Evolutionary conservation across 1,284 basidiomycete genomes (phyloP).

Genomic region (Taiwanofungus camphoratus): DNA sequence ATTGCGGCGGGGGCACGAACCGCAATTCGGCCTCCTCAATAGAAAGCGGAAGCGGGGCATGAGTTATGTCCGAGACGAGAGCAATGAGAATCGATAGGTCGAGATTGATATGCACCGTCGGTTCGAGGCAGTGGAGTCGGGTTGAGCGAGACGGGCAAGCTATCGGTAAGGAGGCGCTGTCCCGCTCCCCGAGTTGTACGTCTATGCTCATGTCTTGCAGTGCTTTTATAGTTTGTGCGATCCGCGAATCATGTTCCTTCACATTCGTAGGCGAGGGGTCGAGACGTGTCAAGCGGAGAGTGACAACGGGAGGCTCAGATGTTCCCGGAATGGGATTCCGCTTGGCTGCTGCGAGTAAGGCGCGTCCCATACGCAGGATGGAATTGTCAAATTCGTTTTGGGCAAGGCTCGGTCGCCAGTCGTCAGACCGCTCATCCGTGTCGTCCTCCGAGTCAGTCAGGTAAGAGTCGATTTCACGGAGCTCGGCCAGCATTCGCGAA

Average conservation of each 20-base stretch:
- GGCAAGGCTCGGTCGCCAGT: constrained; percentile 32
- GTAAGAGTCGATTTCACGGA: constrained; percentile 79
- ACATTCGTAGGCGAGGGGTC: constrained; percentile 39
- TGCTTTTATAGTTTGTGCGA: constrained; percentile 50
- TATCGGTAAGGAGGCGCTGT: constrained; percentile 21
- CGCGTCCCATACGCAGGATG: constrained; percentile 54
- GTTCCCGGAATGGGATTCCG: constrained; percentile 39
- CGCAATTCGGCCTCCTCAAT: constrained; percentile 53
- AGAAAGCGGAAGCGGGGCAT: constrained; percentile 57
- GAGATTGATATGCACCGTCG: constrained; percentile 62
- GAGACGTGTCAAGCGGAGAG: constrained; percentile 66
- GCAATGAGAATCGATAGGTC: constrained; percentile 81
- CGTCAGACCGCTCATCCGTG: constrained; percentile 29
- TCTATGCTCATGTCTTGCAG: constrained; percentile 59
- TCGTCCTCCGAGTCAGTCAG: constrained; percentile 60
- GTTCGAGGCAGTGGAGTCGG: constrained; percentile 24
- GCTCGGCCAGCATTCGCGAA: constrained; percentile 68
- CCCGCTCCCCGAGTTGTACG: constrained; percentile 62
- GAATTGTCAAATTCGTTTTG: constrained; percentile 67
- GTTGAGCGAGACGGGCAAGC: background rate
- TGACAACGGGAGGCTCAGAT: constrained; percentile 34
- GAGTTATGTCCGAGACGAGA: constrained; percentile 77
- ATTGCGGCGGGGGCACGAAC: constrained; percentile 52
- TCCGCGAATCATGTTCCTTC: constrained; percentile 46
- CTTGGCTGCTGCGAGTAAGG: constrained; percentile 55